Percentiles rank a stretch among this genome's conserved stretches.
These are phyloP conservation scores for Myxozyma vanderwaltii DNA, from an alignment of 805 yeast species.

Conservation along the genomic window DNA sequence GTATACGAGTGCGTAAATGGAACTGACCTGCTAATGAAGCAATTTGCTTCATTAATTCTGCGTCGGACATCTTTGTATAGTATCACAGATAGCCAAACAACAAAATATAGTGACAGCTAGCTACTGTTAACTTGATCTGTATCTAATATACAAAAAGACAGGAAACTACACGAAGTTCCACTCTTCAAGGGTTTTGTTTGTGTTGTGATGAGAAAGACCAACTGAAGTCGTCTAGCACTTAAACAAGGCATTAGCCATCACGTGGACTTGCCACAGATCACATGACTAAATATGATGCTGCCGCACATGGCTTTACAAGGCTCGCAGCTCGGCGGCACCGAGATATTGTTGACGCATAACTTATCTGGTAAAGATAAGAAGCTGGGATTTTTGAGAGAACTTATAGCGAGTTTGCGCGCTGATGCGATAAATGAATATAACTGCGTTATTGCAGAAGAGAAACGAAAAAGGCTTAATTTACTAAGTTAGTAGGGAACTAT, in stretches of 20 bases:
- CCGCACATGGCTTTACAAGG: neutral
- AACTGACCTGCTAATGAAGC: constrained; percentile 33
- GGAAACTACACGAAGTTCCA: no score
- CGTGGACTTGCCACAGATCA: neutral
- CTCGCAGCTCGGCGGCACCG: neutral
- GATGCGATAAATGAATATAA: no score
- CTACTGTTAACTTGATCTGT: neutral
- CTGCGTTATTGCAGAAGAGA: neutral
- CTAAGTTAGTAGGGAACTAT: no score
- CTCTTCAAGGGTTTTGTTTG: no score
- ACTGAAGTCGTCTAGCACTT: no score
- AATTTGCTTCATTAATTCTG: constrained; percentile 34
- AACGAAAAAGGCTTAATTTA: neutral
- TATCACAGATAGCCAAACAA: no score
- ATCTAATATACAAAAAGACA: neutral
- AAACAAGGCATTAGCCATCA: neutral
- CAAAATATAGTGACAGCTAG: no score
- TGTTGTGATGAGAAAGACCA: no score
- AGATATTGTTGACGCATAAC: neutral
- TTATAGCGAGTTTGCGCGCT: no score
- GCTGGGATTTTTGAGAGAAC: no score
- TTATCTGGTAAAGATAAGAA: no score
- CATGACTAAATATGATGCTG: neutral
- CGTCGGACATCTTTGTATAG: constrained; percentile 27
- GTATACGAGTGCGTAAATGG: neutral